Percentiles rank a stretch among this genome's conserved stretches.
Conservation (phyloP, 768 basidiomycete genomes). For the Psilocybe cubensis region DNA sequence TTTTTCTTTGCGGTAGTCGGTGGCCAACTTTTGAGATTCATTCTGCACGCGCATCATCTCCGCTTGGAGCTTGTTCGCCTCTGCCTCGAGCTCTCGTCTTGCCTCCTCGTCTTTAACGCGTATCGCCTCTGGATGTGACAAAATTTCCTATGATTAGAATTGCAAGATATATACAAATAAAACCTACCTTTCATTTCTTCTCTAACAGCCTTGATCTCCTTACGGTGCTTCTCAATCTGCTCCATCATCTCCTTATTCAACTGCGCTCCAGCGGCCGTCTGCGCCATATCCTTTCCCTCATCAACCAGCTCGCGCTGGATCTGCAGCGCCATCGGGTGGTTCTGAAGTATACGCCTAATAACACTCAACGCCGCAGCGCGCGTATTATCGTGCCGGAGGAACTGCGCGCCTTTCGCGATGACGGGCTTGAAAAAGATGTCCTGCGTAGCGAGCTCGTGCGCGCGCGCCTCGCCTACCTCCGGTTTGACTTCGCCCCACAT, state of each 20-base stretch:
- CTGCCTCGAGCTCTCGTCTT: constrained; percentile 43
- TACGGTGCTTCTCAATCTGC: constrained; percentile 44
- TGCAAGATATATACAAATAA: not conserved
- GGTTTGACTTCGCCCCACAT: constrained; percentile 50
- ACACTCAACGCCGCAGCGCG: constrained; percentile 41
- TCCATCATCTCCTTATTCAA: constrained; percentile 49
- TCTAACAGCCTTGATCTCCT: constrained; percentile 47
- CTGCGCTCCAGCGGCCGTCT: constrained; percentile 57
- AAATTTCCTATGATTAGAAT: not conserved
- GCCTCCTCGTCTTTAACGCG: constrained; percentile 50
- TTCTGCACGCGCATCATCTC: constrained; percentile 45
- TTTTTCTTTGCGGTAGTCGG: constrained; percentile 42
- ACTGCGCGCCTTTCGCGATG: constrained; percentile 46
- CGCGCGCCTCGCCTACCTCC: constrained; percentile 42
- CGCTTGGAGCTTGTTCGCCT: constrained; percentile 43
- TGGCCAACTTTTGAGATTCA: constrained; percentile 41
- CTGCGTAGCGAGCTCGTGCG: constrained; percentile 40
- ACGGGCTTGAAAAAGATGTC: constrained; percentile 54
- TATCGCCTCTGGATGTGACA: constrained; percentile 37
- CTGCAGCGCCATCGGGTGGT: constrained; percentile 43
- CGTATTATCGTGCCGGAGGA: constrained; percentile 45
- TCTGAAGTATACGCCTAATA: constrained; percentile 43
- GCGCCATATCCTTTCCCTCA: constrained; percentile 45
- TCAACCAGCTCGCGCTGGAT: constrained; percentile 61
- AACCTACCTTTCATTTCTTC: constrained; percentile 30